phyloP scores from a whole-genome alignment of 495 filamentous ascomycete species.

The Podospora appendiculata region DNA sequence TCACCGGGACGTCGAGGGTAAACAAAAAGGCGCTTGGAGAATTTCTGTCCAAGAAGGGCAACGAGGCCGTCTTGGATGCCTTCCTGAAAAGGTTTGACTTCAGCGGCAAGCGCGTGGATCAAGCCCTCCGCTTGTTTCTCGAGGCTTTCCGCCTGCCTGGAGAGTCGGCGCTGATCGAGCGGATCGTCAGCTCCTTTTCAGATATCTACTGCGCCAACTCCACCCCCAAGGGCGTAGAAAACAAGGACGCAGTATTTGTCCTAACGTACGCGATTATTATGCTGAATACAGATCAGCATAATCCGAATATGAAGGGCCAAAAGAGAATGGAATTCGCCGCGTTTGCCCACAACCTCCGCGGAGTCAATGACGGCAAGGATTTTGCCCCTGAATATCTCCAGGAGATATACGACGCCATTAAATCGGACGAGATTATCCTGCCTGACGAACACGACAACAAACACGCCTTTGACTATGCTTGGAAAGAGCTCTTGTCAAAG shows the following conservation, averaged over 20 bases:
- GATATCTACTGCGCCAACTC: constrained; percentile 75
- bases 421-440: constrained; percentile 87
- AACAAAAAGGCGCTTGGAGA: constrained; percentile 90
- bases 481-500: constrained; percentile 89
- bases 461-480: constrained; percentile 93
- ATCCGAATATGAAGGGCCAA: constrained; percentile 74
- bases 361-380: constrained; percentile 77
- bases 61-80: constrained; percentile 70
- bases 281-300: constrained; percentile 92
- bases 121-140: constrained; percentile 79
- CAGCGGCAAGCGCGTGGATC: constrained; percentile 73
- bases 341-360: constrained; percentile 82
- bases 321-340: constrained; percentile 74
- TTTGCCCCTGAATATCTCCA: constrained; percentile 82
- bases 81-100: constrained; percentile 88
- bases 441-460: constrained; percentile 96
- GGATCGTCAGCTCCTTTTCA: constrained; percentile 80
- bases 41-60: constrained; percentile 81
- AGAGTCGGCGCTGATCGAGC: constrained; percentile 86
- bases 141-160: constrained; percentile 92
- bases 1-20: constrained; percentile 76
- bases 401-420: constrained; percentile 85
- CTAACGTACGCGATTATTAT: constrained; percentile 95
- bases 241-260: constrained; percentile 84
- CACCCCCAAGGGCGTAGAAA: constrained; percentile 65